Evolutionary conservation across 225 moss, liverwort and hornwort genomes (phyloP).

Genomic region (Straminergon stramineum): DNA sequence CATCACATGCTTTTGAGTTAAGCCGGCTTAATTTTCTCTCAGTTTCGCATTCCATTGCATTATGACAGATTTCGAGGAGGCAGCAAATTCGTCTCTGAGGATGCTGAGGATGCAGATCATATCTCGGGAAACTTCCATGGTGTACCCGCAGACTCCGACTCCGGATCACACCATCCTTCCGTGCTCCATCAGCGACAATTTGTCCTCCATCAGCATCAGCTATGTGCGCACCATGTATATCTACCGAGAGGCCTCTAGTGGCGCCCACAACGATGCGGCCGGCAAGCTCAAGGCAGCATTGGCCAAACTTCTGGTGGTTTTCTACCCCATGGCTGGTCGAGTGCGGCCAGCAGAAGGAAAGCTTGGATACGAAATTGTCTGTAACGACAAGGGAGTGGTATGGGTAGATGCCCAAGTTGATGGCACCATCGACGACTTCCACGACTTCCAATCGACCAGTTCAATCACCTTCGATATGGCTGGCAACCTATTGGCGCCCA

Average conservation of each 20-base stretch:
- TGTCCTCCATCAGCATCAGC: conserved; percentile 6
- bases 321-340: conserved; percentile 29
- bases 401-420: conserved; percentile 23
- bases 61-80: not conserved
- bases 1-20: not conserved
- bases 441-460: conserved; percentile 8
- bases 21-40: not conserved
- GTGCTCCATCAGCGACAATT: conserved; percentile 31
- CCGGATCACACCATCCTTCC: conserved; percentile 7
- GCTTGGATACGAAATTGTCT: conserved; percentile 14
- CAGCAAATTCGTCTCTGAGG: not conserved
- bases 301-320: conserved; percentile 17
- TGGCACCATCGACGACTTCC: conserved; percentile 12
- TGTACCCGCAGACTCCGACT: conserved; percentile 12
- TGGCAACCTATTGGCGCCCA: conserved; percentile 6
- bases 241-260: not conserved
- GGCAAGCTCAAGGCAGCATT: conserved; percentile 16
- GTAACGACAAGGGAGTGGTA: conserved; percentile 28
- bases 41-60: not conserved
- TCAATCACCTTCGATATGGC: conserved; percentile 2
- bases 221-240: conserved; percentile 30
- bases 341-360: conserved; percentile 9
- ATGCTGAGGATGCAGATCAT: conserved; percentile 21
- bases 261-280: not conserved
- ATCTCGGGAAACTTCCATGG: not conserved